Evolutionary conservation across 2,329 filamentous ascomycete species (phyloP).

Genomic region (Exophiala xenobiotica): DNA sequence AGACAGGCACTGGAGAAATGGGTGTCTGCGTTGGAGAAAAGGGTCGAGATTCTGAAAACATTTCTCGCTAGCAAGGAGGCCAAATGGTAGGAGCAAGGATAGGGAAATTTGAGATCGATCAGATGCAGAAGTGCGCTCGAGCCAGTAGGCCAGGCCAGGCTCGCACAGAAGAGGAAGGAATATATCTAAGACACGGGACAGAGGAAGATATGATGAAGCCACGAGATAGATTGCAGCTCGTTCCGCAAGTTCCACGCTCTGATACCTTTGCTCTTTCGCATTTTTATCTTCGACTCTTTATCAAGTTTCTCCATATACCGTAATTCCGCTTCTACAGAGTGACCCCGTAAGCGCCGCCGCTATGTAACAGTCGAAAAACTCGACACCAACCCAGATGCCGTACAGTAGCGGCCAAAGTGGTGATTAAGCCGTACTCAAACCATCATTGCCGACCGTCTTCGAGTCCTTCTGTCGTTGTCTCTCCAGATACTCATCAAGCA

Average conservation of each 20-base stretch:
- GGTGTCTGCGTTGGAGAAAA: slow-evolving; percentile 73
- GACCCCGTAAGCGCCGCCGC: not conserved
- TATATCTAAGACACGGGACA: not conserved
- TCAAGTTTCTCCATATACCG: too few species aligned
- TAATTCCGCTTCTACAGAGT: too few species aligned
- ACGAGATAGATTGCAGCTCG: not conserved
- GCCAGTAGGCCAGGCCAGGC: not conserved
- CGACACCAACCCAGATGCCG: not conserved
- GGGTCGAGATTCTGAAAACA: slow-evolving; percentile 71
- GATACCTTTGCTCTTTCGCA: too few species aligned
- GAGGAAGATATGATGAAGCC: slow-evolving; percentile 1
- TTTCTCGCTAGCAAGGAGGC: slow-evolving; percentile 58
- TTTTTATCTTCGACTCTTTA: too few species aligned
- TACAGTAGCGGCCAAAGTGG: not conserved
- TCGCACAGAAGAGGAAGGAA: not conserved
- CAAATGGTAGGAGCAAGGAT: slow-evolving; percentile 40
- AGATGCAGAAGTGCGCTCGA: not conserved
- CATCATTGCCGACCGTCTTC: not conserved
- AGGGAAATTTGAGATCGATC: not conserved
- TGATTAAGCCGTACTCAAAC: not conserved
- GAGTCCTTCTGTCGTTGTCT: slow-evolving; percentile 5
- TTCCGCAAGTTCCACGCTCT: not conserved
- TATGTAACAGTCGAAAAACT: not conserved
- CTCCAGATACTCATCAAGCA: slow-evolving; percentile 16
- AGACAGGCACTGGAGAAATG: slow-evolving; percentile 65